These are phyloP conservation scores for Trichoderma atrobrunneum DNA, from an alignment of 2,329 filamentous ascomycete genomes.

Conservation along the genomic window DNA sequence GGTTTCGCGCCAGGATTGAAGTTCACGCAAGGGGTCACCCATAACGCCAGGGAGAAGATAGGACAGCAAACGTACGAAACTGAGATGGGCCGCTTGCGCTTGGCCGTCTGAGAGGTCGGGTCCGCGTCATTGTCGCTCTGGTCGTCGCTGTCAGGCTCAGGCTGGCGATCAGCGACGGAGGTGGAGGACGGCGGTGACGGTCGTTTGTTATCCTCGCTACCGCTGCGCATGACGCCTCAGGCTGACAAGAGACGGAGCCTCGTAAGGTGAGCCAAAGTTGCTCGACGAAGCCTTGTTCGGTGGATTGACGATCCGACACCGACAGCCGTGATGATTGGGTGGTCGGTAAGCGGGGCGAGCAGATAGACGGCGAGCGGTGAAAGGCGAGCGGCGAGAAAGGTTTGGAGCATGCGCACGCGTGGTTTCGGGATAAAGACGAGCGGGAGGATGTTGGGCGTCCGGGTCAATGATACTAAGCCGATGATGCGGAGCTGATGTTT, in stretches of 20 bases:
- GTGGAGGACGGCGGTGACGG: constrained; percentile 24
- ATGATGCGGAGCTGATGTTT: constrained; percentile 14
- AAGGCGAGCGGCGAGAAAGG: background rate
- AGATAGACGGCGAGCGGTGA: constrained; percentile 3
- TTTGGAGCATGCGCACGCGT: background rate
- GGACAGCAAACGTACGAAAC: constrained; percentile 49
- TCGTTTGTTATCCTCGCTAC: constrained; percentile 22
- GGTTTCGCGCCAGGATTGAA: background rate
- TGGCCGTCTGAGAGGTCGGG: constrained; percentile 37
- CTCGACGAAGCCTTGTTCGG: constrained; percentile 4
- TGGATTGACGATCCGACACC: constrained; percentile 16
- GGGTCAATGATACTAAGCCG: constrained; percentile 14
- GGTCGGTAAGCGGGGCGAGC: background rate
- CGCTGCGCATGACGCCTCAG: constrained; percentile 26
- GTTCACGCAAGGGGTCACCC: background rate
- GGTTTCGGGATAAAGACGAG: constrained; percentile 11
- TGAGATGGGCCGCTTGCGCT: constrained; percentile 60
- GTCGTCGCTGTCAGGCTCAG: constrained; percentile 49
- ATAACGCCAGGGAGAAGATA: background rate
- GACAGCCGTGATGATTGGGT: background rate
- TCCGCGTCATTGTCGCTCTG: constrained; percentile 46
- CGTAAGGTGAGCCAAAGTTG: background rate
- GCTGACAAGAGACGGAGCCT: background rate
- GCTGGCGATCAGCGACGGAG: constrained; percentile 35
- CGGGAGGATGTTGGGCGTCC: constrained; percentile 9